Evolutionary conservation across 768 basidiomycete genomes (phyloP).

Genomic region (Boletellus emodensis): DNA sequence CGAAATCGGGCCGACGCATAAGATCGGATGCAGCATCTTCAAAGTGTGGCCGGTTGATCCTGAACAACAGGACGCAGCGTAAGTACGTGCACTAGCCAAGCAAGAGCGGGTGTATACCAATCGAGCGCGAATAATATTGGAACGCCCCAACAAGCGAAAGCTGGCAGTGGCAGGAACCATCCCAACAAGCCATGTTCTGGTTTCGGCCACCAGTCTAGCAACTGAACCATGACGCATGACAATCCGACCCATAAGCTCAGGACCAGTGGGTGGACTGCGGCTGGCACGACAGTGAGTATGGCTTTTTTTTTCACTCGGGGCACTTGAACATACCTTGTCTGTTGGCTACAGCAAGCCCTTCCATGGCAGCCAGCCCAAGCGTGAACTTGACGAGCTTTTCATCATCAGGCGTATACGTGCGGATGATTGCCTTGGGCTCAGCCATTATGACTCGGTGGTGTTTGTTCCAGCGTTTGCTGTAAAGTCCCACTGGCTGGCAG

Average conservation of each 20-base stretch:
- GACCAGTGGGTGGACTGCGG: conserved; percentile 61
- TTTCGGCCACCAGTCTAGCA: conserved; percentile 67
- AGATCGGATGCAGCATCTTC: conserved; percentile 50
- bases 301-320: neutral
- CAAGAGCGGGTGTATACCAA: conserved; percentile 44
- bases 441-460: conserved; percentile 31
- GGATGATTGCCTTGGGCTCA: conserved; percentile 46
- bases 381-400: conserved; percentile 59
- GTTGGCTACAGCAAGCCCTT: conserved; percentile 66
- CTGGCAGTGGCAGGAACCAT: conserved; percentile 60
- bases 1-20: conserved; percentile 55
- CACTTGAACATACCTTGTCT: conserved; percentile 39
- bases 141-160: conserved; percentile 59
- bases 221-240: conserved; percentile 54
- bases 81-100: neutral
- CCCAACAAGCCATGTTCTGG: conserved; percentile 39
- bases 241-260: conserved; percentile 59
- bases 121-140: conserved; percentile 65
- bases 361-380: conserved; percentile 64
- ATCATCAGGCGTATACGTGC: conserved; percentile 48
- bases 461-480: neutral
- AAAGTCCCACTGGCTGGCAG: neutral
- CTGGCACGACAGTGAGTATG: conserved; percentile 1
- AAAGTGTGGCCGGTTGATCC: conserved; percentile 68
- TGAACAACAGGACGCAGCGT: conserved; percentile 23